phyloP scores from a whole-genome alignment of 148 eudicot genomes.

The Selenicereus undatus region DNA sequence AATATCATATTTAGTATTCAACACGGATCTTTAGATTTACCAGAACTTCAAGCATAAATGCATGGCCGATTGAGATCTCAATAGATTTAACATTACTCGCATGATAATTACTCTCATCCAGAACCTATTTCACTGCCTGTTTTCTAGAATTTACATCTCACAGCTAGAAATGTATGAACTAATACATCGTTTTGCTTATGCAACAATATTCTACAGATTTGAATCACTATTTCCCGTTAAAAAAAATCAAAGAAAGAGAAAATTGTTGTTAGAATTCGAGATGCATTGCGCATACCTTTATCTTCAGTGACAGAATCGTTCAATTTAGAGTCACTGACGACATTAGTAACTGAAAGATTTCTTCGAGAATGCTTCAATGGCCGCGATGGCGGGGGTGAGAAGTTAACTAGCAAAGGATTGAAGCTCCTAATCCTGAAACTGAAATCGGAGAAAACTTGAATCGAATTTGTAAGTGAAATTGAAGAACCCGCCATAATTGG shows the following conservation, averaged over 20 bases:
- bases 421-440: constrained; percentile 22
- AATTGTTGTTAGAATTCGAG: background rate
- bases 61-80: background rate
- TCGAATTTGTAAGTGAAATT: constrained; percentile 27
- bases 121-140: background rate
- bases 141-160: background rate
- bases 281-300: constrained; percentile 5
- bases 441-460: constrained; percentile 35
- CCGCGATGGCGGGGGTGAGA: constrained; percentile 2
- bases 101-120: background rate
- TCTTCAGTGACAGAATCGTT: constrained; percentile 30
- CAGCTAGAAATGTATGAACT: background rate
- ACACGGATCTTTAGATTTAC: background rate
- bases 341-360: constrained; percentile 30
- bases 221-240: background rate
- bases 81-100: no score
- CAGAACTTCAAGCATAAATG: background rate
- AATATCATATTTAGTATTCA: no score
- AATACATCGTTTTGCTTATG: background rate
- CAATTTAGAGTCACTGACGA: constrained; percentile 34
- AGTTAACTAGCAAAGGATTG: constrained; percentile 30
- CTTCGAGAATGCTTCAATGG: constrained; percentile 22
- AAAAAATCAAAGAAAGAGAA: background rate
- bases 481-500: constrained; percentile 33
- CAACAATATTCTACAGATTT: background rate